Evolutionary conservation across 352 stramenopile species (phyloP).

Genomic region (Pythium plurisporium): DNA sequence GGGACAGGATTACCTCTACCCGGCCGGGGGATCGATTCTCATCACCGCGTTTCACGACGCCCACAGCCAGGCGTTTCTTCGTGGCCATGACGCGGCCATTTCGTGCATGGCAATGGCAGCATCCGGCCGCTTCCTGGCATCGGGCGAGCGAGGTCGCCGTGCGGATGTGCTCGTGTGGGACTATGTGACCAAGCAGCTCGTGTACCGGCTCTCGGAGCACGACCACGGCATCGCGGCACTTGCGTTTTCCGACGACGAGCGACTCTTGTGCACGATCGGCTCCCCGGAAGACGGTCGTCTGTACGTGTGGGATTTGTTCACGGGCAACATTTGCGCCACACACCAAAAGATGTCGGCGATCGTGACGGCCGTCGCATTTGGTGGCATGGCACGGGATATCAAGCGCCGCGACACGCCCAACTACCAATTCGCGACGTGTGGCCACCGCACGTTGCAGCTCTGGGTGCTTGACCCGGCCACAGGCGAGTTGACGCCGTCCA

Average conservation of each 20-base stretch:
- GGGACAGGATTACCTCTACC: slow-evolving; percentile 80
- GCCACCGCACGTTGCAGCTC: slow-evolving; percentile 65
- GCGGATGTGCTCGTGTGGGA: slow-evolving; percentile 92
- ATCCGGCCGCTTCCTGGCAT: slow-evolving; percentile 78
- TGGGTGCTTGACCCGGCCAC: slow-evolving; percentile 86
- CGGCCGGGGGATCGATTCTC: slow-evolving; percentile 84
- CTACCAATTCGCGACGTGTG: slow-evolving; percentile 89
- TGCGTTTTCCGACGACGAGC: slow-evolving; percentile 90
- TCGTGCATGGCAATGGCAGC: slow-evolving; percentile 73
- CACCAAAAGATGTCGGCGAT: slow-evolving; percentile 64
- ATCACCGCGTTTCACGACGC: slow-evolving; percentile 69
- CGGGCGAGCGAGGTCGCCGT: slow-evolving; percentile 70
- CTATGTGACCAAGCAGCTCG: slow-evolving; percentile 50
- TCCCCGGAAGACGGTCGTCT: slow-evolving; percentile 74
- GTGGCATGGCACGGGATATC: slow-evolving; percentile 84
- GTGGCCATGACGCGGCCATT: slow-evolving; percentile 81
- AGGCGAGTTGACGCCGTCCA: slow-evolving; percentile 65
- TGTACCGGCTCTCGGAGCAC: slow-evolving; percentile 89
- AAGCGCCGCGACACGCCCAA: slow-evolving; percentile 85
- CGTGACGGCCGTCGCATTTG: slow-evolving; percentile 66
- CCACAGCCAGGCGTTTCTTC: slow-evolving; percentile 79
- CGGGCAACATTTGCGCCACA: slow-evolving; percentile 84
- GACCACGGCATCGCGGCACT: slow-evolving; percentile 85
- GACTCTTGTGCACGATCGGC: slow-evolving; percentile 80
- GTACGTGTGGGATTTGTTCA: slow-evolving; percentile 89